Conservation (phyloP, 306 rosid genomes). For the Sesbania bispinosa region DNA sequence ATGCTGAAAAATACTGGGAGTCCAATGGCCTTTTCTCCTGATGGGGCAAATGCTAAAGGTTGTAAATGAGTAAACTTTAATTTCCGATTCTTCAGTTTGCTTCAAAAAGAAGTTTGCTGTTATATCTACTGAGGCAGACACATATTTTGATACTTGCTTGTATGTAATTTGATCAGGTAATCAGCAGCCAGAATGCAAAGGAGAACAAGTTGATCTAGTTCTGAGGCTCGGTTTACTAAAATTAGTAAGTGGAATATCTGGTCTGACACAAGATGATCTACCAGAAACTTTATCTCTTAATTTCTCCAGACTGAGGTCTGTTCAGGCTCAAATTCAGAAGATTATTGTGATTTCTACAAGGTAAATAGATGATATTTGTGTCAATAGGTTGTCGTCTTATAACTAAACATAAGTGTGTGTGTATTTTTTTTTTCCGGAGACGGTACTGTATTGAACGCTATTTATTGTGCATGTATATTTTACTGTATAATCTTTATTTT, state of each 20-base stretch:
- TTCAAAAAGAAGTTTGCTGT: neutral
- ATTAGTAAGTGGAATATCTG: conserved; percentile 58
- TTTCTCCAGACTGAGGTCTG: conserved; percentile 69
- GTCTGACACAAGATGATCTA: conserved; percentile 57
- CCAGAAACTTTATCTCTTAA: conserved; percentile 79
- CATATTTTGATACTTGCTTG: neutral
- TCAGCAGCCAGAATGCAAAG: conserved; percentile 70
- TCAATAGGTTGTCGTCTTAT: neutral
- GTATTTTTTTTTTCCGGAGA: neutral
- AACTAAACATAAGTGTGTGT: too few species aligned
- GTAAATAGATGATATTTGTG: conserved; percentile 35
- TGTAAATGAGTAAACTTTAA: neutral
- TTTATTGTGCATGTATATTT: neutral
- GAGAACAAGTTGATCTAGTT: conserved; percentile 66
- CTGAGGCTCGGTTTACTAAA: conserved; percentile 84
- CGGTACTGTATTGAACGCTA: neutral
- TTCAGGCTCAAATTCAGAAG: conserved; percentile 88
- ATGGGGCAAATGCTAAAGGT: conserved; percentile 45
- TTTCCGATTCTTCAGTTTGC: neutral
- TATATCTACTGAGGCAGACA: neutral
- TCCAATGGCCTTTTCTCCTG: conserved; percentile 26
- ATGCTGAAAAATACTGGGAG: conserved; percentile 38
- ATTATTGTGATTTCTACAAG: conserved; percentile 71
- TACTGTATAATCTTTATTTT: neutral
- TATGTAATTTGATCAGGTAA: conserved; percentile 40